Conservation (phyloP, 1,284 basidiomycete species). For the Malassezia furfur region DNA sequence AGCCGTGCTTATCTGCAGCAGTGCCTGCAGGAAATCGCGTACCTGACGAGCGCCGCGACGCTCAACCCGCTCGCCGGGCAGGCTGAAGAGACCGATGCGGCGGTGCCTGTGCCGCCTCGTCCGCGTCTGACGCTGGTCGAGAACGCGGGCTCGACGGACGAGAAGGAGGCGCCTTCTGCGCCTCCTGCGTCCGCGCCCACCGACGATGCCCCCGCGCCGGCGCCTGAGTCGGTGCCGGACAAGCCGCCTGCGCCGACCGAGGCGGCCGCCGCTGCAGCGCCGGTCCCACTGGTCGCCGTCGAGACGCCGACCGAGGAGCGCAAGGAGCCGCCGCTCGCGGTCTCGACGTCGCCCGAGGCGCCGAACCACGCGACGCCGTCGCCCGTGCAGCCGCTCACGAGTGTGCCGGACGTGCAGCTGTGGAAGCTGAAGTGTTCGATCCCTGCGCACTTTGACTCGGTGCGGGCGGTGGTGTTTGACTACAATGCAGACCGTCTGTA, state of each 20-base stretch:
- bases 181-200: not conserved
- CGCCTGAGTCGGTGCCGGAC: not conserved
- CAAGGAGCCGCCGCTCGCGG: not conserved
- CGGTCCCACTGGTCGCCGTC: not conserved
- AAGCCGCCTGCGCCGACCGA: not conserved
- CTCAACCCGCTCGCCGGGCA: conserved; percentile 69
- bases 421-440: conserved; percentile 42
- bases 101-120: not conserved
- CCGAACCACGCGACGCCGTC: not conserved
- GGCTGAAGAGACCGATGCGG: not conserved
- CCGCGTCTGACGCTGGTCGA: conserved; percentile 1
- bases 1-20: conserved; percentile 97
- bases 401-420: conserved; percentile 29
- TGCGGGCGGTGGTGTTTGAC: conserved; percentile 79
- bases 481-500: conserved; percentile 68
- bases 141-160: conserved; percentile 1
- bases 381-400: not conserved
- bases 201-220: not conserved
- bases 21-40: conserved; percentile 94
- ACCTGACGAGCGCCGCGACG: conserved; percentile 88
- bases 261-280: not conserved
- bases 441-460: conserved; percentile 78
- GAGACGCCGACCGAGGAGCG: not conserved
- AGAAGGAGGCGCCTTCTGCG: not conserved
- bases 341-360: not conserved